Base-by-base conservation (phyloP, 768 basidiomycete genomes). In the Russula abietina region DNA sequence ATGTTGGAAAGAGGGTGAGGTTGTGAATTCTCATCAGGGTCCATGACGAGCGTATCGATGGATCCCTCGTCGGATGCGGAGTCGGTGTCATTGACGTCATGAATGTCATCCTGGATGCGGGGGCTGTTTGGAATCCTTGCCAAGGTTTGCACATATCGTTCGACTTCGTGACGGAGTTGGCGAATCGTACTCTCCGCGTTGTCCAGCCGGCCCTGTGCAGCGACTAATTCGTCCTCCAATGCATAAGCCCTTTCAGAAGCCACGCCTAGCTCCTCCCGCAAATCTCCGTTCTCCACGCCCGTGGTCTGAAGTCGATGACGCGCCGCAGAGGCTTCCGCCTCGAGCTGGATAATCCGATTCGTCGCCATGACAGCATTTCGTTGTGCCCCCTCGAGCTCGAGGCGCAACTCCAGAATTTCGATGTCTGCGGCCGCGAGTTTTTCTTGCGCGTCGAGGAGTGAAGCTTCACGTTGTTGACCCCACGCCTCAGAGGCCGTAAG, bases 261-360 rank as follows among this genome's bases (percentile, higher is more conserved):
- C 32, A 61, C 46, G 43, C 46, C 55, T 8, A 54, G 32, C 55
- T 60, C 59, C 3, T 68, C 59, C 24, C 51, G 55, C n/a, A 67
- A 48, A 39, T 55, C 67, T 19, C 41, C 57, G n/a, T 43, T 58
- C 48, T 62, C 64, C 16, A 22, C 38, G n/a, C 65, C 65, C 41
- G 38, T 16, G 19, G 57, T 46, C 49, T 33, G 58, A 14, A 58
- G 39, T 53, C 55, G 61, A 22, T 58, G 48, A 19, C 67, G 67
- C 6, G 36, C 32, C 32, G 46, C 43, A 39, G 53, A 51, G 39
- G 43, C 52, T 11, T 67, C 65, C 17, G 58, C 55, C 46, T 68
- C 67, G 30, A 68, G 67, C n/a, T 60, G 65, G 24, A 68, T 59
- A 55, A 68, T 68, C 55, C 65, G 54, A 57, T 68, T 68, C 38